Conservation (phyloP, 495 filamentous ascomycete species). For the Neurospora sublineolata region DNA sequence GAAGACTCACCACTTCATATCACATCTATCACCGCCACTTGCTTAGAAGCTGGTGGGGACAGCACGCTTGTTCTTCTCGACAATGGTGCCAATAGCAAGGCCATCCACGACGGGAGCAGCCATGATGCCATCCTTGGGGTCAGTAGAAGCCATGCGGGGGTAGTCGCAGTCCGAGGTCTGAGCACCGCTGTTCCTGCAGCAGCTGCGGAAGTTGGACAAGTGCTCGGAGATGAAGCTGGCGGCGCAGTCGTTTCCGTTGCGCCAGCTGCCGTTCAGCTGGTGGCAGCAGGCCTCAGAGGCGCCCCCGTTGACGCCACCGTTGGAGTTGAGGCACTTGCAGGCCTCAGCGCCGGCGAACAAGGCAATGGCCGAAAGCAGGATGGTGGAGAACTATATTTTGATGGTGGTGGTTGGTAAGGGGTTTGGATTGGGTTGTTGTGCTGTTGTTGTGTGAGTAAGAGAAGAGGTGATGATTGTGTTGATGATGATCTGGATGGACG, state of each 20-base stretch:
- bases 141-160: background rate
- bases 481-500: background rate
- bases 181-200: background rate
- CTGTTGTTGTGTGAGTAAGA: background rate
- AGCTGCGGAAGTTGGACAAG: constrained; percentile 27
- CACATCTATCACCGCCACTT: background rate
- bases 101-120: background rate
- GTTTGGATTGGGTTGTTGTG: background rate
- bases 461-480: background rate
- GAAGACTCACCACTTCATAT: background rate
- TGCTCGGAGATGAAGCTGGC: constrained; percentile 35
- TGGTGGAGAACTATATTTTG: background rate
- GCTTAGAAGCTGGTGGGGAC: background rate
- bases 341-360: background rate
- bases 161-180: background rate
- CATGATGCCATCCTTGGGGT: background rate
- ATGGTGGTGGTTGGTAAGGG: background rate
- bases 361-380: background rate
- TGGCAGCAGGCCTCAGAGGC: background rate
- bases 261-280: background rate
- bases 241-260: constrained; percentile 20
- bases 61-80: background rate
- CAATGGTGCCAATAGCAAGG: background rate
- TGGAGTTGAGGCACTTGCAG: background rate
- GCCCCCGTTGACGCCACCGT: background rate